These are phyloP conservation scores for Tetrapisispora arboricola DNA, from an alignment of 805 yeast genomes.

Conservation along the genomic window DNA sequence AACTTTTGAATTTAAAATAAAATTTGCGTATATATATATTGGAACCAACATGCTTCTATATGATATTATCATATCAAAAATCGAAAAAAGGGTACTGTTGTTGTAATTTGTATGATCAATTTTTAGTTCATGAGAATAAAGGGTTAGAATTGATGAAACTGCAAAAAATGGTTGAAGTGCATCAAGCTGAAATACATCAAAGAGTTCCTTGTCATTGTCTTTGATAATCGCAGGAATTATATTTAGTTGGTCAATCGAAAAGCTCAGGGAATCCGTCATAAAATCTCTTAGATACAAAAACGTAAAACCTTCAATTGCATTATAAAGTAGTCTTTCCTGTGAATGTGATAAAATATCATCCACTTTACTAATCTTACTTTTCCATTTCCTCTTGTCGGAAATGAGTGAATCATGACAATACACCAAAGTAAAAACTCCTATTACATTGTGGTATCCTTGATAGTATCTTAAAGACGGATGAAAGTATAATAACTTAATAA, in stretches of 20 bases:
- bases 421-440: conserved; percentile 51
- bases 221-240: conserved; percentile 56
- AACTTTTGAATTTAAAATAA: conserved; percentile 38
- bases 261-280: conserved; percentile 61
- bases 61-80: conserved; percentile 64
- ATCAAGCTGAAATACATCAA: conserved; percentile 25
- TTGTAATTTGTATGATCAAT: conserved; percentile 26
- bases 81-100: conserved; percentile 34
- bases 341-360: conserved; percentile 31
- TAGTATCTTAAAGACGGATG: conserved; percentile 63
- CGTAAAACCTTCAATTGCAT: conserved; percentile 46
- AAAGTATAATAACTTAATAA: conserved; percentile 46
- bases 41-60: conserved; percentile 44
- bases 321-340: conserved; percentile 27
- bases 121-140: conserved; percentile 62
- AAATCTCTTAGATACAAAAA: conserved; percentile 67
- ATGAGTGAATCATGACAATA: conserved; percentile 22
- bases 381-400: conserved; percentile 38
- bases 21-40: conserved; percentile 51
- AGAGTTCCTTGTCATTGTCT: conserved; percentile 37
- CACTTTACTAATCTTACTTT: conserved; percentile 56
- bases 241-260: conserved; percentile 54
- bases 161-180: conserved; percentile 55
- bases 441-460: conserved; percentile 90
- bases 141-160: conserved; percentile 65